Evolutionary conservation across 2,329 filamentous ascomycete genomes (phyloP), one percentile per base, ranked within the genome.

Genomic region (Cladobotryum mycophilum): DNA sequence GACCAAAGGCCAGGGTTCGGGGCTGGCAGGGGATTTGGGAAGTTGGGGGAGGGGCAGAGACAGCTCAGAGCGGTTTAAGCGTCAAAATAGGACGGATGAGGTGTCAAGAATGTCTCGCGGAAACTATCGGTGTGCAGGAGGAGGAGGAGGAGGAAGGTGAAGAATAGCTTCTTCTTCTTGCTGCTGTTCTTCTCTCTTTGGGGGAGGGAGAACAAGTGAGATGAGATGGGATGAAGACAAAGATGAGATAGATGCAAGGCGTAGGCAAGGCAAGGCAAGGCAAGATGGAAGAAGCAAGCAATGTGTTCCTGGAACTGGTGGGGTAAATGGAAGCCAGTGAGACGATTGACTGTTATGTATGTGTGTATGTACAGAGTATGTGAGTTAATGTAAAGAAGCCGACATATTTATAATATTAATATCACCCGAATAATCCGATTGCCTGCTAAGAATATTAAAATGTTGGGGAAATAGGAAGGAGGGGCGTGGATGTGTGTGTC

Each of bases 81-180:
- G 25, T 30, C 9, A 5, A 30, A 30, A 30, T 30, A 30, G 25
- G 25, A 30, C 9, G 25, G 25, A 30, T 30, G 25, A 30, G 25
- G 25, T 30, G 25, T 30, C 25, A 30, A 30, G 25, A 30, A 30
- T 30, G 25, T 30, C 50, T 48, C 42, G 50, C 45, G 45, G 50
- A 36, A 48, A 52, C 34, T 52, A 52, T 48, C 45, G 45, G 50
- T 44, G 50, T 38, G 41, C 38, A 45, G 45, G 34, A 38, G 48
- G 44, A 34, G 47, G 49, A 43, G 44, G 49, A 51, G 49, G 13
- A 14, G 36, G 15, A 13, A 38, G 14, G n/a, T 38, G 36, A 38
- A 17, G 4, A 38, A 13, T 42, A 7, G 17, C 13, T 42, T 15
- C 17, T 42, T 15, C 40, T 15, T 8, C 17, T 38, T n/a, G 36